Conservation (phyloP, 208 protist genomes). For the Crithidia expoeki region DNA sequence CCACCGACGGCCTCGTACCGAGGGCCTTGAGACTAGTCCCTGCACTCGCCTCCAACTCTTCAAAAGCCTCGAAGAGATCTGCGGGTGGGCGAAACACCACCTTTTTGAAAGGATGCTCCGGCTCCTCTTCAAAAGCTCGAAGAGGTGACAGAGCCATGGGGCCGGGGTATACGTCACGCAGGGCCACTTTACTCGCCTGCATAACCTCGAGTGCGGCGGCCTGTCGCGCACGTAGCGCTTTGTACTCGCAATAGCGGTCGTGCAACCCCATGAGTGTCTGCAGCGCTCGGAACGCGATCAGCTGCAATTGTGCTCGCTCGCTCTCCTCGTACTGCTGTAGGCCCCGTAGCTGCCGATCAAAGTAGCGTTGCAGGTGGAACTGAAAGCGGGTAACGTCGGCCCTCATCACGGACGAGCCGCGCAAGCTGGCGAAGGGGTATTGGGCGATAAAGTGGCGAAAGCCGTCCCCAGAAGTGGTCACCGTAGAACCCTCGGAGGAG, state of each 20-base stretch:
- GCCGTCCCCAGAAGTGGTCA: neutral
- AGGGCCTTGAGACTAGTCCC: neutral
- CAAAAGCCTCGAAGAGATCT: neutral
- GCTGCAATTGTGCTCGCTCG: constrained; percentile 17
- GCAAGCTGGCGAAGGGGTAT: neutral
- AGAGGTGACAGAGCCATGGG: neutral
- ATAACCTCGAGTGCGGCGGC: neutral
- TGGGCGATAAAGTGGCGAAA: constrained; percentile 1
- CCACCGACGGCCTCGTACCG: neutral
- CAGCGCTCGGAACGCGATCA: constrained; percentile 3
- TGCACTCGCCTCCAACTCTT: constrained; percentile 6
- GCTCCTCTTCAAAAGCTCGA: neutral
- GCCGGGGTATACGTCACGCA: neutral
- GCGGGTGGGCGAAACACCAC: neutral
- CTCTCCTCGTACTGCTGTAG: constrained; percentile 19
- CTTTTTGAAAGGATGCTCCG: neutral
- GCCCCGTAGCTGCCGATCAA: neutral
- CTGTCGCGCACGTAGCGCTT: neutral
- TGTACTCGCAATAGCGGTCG: constrained; percentile 18
- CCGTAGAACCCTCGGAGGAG: neutral
- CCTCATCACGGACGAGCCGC: neutral
- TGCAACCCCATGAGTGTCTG: constrained; percentile 8
- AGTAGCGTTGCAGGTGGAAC: neutral
- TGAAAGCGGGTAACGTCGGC: neutral
- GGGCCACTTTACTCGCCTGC: neutral